Base-by-base conservation (phyloP, 768 basidiomycete species). In the Chalciporus piperatus region DNA sequence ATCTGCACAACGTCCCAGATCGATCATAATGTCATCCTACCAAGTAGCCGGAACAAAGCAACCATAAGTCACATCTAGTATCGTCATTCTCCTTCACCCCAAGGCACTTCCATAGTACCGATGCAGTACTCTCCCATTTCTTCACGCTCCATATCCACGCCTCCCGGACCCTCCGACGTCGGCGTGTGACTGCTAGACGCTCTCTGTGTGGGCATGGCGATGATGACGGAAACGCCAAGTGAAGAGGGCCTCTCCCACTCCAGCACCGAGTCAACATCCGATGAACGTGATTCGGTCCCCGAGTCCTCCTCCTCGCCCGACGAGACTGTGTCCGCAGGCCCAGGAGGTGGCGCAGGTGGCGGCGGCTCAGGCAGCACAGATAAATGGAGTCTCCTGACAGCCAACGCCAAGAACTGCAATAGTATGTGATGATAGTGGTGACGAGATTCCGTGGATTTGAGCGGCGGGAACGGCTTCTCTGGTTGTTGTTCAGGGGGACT, bases 141-240 rank as follows among this genome's bases (percentile, higher is more conserved):
- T 65, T 70, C 35, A 3, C 27, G 27, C 39, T 52, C 50, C 46
- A 33, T 23, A 48, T 42, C 53, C 52, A 12, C 13, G 1, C 42
- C 54, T 32, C 19, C 40, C n/a, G n/a, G n/a, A n/a, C n/a, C n/a
- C 14, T 22, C 39, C n/a, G 41, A 27, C 19, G 33, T 12, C 30
- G 30, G 3, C 30, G 30, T 32, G 10, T 20, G 37, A 4, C 44
- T 11, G 10, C 32, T 1, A 22, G 41, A 5, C 14, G 25, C 23
- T 27, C 35, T 32, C 48, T 57, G 60, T 7, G 56, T 63, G 13
- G 79, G 75, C 74, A 80, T 74, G 8, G 69, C 59, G 41, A 79
- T 68, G 13, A 72, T 56, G 16, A 78, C 71, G 4, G 72, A 70
- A 13, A 79, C 65, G 45, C 71, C 72, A 30, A 77, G 12, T 13